Evolutionary conservation across 2,329 filamentous ascomycete species (phyloP), one percentile per base, ranked within the genome.

Genomic region (Sclerotinia sclerotiorum): DNA sequence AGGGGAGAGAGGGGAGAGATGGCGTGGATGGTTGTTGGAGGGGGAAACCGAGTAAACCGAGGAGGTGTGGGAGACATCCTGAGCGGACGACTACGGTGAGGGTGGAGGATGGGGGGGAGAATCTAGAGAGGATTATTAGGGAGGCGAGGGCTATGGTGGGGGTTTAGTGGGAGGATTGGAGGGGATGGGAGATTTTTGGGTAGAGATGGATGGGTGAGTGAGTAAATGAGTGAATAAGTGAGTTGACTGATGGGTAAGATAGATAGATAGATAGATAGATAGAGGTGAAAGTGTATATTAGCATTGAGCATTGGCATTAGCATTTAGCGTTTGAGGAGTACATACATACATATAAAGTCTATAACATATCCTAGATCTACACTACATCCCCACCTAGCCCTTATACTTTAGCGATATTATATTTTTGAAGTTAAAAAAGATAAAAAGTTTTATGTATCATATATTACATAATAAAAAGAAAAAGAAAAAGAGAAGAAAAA

Each of bases 41-140:
- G 77, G 85, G 84, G 74, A 88, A 85, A 62, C 87, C 87, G 21
- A 84, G 84, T 73, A 84, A 88, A 72, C 82, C 84, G 35, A 80
- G 81, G 68, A 81, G 84, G 35, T 89, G 87, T 73, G 87, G 87
- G 11, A 81, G 87, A 29, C 87, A 88, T 57, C 75, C 75, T 3
- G 66, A 74, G 32, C 71, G 75, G 52, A 76, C 75, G 29, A 75
- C 73, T 10, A 72, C 73, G 15, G 67, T 73, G 49, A 72, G 73
- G 55, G 73, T 73, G 60, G 73, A 73, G 62, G 71, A 73, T 68
- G 65, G 56, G 10, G 49, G 42, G 5, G 52, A 62, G 27, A 60
- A 62, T 39, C 3, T 67, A 19, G 65, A 67, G 55, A 65, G 42
- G 42, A 55, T 64, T 29, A 52, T 68, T 65, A 39, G 35, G 17